Evolutionary conservation across 192 early-diverging fungal genomes (phyloP).

Genomic region (Mortierella hygrophila): DNA sequence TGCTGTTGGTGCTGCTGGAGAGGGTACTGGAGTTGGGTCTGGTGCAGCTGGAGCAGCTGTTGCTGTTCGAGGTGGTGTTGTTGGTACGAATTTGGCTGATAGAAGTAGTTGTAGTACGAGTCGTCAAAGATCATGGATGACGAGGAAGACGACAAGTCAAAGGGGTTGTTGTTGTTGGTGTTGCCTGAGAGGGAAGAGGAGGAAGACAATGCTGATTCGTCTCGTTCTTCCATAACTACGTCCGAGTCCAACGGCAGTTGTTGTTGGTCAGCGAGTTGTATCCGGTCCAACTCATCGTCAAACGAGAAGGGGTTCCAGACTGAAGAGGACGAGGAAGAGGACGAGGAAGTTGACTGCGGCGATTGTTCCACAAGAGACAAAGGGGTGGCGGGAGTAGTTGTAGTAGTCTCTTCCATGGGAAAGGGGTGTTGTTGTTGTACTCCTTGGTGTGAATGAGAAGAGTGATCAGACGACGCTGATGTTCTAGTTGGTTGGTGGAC

Average conservation of each 20-base stretch:
- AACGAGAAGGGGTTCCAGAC: conserved; percentile 32
- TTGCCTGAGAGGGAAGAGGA: background rate
- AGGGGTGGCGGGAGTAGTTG: background rate
- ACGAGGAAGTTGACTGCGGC: conserved; percentile 9
- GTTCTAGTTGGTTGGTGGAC: conserved; percentile 6
- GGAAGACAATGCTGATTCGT: background rate
- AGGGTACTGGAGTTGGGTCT: conserved; percentile 7
- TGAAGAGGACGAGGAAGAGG: conserved; percentile 5
- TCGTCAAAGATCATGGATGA: background rate
- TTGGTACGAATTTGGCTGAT: background rate
- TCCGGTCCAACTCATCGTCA: conserved; percentile 45
- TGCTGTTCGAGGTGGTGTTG: background rate
- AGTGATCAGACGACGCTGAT: background rate
- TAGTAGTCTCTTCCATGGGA: background rate
- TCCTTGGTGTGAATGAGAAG: conserved; percentile 6
- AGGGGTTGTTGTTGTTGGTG: background rate
- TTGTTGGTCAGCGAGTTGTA: conserved; percentile 1
- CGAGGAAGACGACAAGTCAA: background rate
- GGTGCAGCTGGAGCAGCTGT: conserved; percentile 6
- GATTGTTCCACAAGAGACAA: conserved; percentile 3
- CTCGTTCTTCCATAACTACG: conserved; percentile 32
- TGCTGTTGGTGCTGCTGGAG: conserved; percentile 2
- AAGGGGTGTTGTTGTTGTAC: background rate
- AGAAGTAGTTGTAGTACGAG: background rate
- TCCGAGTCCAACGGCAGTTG: conserved; percentile 9